A percentile compares a stretch with the other conserved stretches of the same genome.
Evolutionary conservation across 768 basidiomycete species (phyloP).

Genomic region (Collybia sordida): DNA sequence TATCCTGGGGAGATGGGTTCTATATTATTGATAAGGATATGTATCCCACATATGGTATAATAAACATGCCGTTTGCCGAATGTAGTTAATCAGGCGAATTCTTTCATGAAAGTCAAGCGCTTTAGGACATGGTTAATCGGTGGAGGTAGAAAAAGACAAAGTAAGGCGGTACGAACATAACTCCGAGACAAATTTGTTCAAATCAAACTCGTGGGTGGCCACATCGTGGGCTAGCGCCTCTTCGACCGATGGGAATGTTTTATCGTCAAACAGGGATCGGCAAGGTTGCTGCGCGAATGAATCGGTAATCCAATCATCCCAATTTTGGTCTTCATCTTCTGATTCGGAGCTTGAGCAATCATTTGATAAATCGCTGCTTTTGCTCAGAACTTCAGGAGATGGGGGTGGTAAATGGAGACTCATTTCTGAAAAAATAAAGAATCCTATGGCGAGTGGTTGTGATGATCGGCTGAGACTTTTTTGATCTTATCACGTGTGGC

Average conservation of each 20-base stretch:
- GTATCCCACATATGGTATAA: background rate
- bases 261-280: slow-evolving; percentile 75
- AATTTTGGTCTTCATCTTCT: slow-evolving; percentile 57
- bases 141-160: background rate
- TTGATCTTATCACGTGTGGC: slow-evolving; percentile 9
- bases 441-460: background rate
- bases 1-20: slow-evolving; percentile 50
- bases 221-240: slow-evolving; percentile 67
- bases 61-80: slow-evolving; percentile 65
- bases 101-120: slow-evolving; percentile 78
- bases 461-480: background rate
- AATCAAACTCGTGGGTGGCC: slow-evolving; percentile 57
- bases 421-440: slow-evolving; percentile 24
- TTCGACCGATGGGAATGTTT: slow-evolving; percentile 53
- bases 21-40: slow-evolving; percentile 24
- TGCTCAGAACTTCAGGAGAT: slow-evolving; percentile 17
- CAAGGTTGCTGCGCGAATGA: slow-evolving; percentile 52
- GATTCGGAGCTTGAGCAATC: slow-evolving; percentile 29
- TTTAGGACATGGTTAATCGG: slow-evolving; percentile 24
- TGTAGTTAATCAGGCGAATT: slow-evolving; percentile 84
- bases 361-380: slow-evolving; percentile 21
- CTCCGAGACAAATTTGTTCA: slow-evolving; percentile 47
- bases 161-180: slow-evolving; percentile 47
- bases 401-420: slow-evolving; percentile 35
- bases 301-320: slow-evolving; percentile 83